Conservation (phyloP, 768 basidiomycete genomes). For the Lentinula boryana region DNA sequence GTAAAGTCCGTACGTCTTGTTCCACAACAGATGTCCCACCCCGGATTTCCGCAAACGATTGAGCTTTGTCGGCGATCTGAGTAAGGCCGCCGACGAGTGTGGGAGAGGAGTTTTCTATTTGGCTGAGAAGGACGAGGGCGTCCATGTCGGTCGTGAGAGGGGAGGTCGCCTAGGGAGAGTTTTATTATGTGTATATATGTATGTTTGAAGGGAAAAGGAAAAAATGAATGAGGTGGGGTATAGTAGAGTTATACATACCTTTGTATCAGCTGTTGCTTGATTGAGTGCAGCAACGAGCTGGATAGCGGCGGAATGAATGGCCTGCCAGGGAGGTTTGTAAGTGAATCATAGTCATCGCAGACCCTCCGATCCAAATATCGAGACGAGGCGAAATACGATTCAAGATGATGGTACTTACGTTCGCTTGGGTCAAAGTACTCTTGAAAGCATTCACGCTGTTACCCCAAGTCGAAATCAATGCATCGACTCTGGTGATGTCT, state of each 20-base stretch:
- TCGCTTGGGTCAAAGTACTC: neutral
- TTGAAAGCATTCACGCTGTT: neutral
- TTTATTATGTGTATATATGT: neutral
- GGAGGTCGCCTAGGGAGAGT: neutral
- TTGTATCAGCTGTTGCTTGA: neutral
- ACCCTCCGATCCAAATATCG: too few relatives aligned
- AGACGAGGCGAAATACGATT: too few relatives aligned
- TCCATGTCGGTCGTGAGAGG: neutral
- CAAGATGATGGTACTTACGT: neutral
- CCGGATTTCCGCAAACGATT: neutral
- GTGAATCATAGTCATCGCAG: too few relatives aligned
- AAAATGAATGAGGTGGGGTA: too few relatives aligned
- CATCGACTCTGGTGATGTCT: neutral
- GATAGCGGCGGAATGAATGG: neutral
- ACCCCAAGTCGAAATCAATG: neutral
- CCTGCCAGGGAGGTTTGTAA: neutral
- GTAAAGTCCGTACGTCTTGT: neutral
- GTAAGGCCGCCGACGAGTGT: neutral
- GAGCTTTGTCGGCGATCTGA: neutral
- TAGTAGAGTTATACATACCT: neutral
- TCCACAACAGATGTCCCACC: neutral
- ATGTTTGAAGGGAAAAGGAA: too few relatives aligned
- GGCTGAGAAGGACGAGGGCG: neutral
- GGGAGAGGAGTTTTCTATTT: neutral
- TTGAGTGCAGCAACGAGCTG: neutral